Base-by-base conservation (phyloP, 106 monocot genomes). In the Narthecium ossifragum region DNA sequence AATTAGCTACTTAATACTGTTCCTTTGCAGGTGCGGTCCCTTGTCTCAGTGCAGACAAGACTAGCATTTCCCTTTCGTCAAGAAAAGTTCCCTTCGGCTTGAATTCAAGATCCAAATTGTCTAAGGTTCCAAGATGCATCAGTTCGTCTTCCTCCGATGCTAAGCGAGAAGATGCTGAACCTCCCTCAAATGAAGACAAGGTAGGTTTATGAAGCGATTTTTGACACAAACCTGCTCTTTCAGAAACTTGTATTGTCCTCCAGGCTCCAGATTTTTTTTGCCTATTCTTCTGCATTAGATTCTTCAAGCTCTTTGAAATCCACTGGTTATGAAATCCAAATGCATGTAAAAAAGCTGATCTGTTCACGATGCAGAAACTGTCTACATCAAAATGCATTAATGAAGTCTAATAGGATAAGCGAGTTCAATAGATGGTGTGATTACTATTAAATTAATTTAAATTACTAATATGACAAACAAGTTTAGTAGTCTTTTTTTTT, bases 91-190 rank as follows among this genome's bases (percentile, higher is more conserved):
- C 45, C 4, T 40, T 29, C 10, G 14, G 46, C 8, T 70, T 60
- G 13, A 68, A 50, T 23, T 40, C 29, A 37, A 84, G 71, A 47
- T 55, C 47, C 37, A 45, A 23, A 32, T 14, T 36, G 24, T 45
- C 4, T 47, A 46, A 26, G 38, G 39, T 71, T 53, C 55, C 55
- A 2, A 59, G 28, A 52, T 64, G 75, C 55, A 62, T 55, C 57
- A 59, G 66, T 41, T 72, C 84, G 26, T 67, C 78, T 43, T 70
- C 78, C 5, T 79, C 75, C 10, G 64, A 57, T 24, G 60, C 23
- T 8, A 69, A 43, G 51, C 2, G 49, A 24, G 64, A 73, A 13
- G 53, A 72, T 23, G 5, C 51, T 0, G 47, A 62, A 21, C 14
- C 45, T 59, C 39, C 48, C 33, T 27, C 69, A 33, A 50, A 54